Evolutionary conservation across 306 rosid genomes (phyloP).

Genomic region (Cucumis cinereus): DNA sequence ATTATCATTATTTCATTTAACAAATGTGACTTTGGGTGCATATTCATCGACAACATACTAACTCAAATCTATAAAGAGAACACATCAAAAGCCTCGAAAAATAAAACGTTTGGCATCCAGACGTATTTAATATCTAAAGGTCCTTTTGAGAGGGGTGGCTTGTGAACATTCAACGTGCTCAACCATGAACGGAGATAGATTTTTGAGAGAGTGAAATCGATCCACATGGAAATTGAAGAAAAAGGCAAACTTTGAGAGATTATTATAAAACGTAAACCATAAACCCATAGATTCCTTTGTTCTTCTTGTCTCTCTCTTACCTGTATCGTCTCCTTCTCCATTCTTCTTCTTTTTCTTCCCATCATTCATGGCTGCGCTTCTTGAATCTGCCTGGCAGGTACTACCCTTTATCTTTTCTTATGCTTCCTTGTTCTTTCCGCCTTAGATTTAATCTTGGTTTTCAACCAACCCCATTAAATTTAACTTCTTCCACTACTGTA

Average conservation of each 20-base stretch:
- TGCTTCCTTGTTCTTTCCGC: not conserved
- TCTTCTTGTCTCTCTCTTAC: not conserved
- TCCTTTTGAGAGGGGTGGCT: not conserved
- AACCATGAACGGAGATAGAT: not conserved
- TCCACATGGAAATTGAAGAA: not conserved
- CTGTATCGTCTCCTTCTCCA: not conserved
- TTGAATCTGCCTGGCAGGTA: conserved; percentile 75
- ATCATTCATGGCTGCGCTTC: conserved; percentile 13
- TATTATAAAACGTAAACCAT: not conserved
- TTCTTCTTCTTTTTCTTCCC: not conserved
- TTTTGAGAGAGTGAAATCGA: not conserved
- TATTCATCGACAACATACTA: too few species aligned
- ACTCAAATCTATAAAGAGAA: too few species aligned
- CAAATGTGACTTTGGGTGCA: too few species aligned
- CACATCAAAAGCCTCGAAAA: too few species aligned
- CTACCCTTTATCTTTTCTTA: not conserved
- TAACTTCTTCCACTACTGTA: not conserved
- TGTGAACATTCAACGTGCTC: not conserved
- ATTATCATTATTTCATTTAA: too few species aligned
- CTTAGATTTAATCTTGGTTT: conserved; percentile 19
- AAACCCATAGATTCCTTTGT: not conserved
- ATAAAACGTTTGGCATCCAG: too few species aligned
- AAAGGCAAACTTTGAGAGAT: not conserved
- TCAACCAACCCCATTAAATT: not conserved
- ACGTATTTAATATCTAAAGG: too few species aligned